phyloP scores from a whole-genome alignment of 192 early-diverging fungal species.

The Entomortierella lignicola region DNA sequence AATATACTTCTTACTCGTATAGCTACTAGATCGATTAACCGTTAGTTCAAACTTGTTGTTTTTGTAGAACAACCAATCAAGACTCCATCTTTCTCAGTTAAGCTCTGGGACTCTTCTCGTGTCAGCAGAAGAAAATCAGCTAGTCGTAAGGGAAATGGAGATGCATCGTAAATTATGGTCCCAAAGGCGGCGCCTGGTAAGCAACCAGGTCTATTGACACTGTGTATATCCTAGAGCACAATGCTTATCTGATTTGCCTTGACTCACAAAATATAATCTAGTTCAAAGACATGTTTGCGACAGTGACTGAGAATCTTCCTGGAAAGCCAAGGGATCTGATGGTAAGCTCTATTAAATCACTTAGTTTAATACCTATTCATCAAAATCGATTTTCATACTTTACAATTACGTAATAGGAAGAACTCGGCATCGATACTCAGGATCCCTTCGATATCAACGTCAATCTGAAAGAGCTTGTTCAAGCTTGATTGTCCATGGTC shows the following conservation, averaged over 20 bases:
- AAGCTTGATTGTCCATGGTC: slow-evolving; percentile 24
- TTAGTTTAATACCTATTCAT: no score
- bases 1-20: no score
- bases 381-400: no score
- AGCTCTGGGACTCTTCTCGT: slow-evolving; percentile 47
- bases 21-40: no score
- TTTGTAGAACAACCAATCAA: slow-evolving; percentile 55
- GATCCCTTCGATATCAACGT: slow-evolving; percentile 37
- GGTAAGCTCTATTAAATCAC: slow-evolving; percentile 18
- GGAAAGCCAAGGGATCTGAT: slow-evolving; percentile 52
- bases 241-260: not conserved
- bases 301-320: slow-evolving; percentile 53
- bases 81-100: slow-evolving; percentile 40
- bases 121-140: slow-evolving; percentile 49
- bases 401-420: slow-evolving; percentile 35
- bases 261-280: slow-evolving; percentile 11
- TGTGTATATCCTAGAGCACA: not conserved
- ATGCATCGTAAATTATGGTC: slow-evolving; percentile 54
- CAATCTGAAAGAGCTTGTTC: slow-evolving; percentile 22
- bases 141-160: slow-evolving; percentile 49
- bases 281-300: slow-evolving; percentile 58
- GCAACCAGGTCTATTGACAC: not conserved
- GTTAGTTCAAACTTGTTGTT: not conserved
- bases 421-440: slow-evolving; percentile 34
- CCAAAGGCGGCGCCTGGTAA: slow-evolving; percentile 54